Evolutionary conservation across 2,329 filamentous ascomycete species (phyloP).

Genomic region (Colletotrichum siamense): DNA sequence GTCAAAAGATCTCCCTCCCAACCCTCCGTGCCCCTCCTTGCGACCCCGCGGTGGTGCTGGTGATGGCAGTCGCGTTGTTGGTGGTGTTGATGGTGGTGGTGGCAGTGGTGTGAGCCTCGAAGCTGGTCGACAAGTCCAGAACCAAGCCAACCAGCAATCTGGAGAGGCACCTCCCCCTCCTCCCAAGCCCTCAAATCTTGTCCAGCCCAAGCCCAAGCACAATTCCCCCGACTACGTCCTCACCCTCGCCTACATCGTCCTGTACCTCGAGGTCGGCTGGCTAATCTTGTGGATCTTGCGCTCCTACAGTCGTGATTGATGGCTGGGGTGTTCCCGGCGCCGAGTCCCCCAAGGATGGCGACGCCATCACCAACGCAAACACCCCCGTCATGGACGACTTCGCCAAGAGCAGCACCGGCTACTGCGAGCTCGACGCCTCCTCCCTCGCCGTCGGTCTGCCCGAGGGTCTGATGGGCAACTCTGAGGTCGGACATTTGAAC

Average conservation of each 20-base stretch:
- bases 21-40: slow-evolving; percentile 26
- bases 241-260: slow-evolving; percentile 47
- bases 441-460: slow-evolving; percentile 95
- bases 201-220: neutral
- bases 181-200: slow-evolving; percentile 4
- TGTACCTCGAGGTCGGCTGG: slow-evolving; percentile 64
- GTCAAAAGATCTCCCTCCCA: slow-evolving; percentile 42
- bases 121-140: neutral
- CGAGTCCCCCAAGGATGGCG: slow-evolving; percentile 83
- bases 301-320: slow-evolving; percentile 88
- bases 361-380: slow-evolving; percentile 92
- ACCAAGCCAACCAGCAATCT: neutral
- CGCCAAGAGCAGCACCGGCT: slow-evolving; percentile 81
- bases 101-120: neutral
- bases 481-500: slow-evolving; percentile 97
- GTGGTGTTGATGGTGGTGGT: neutral
- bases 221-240: slow-evolving; percentile 24
- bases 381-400: slow-evolving; percentile 96
- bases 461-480: slow-evolving; percentile 98
- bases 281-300: slow-evolving; percentile 62
- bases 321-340: slow-evolving; percentile 92
- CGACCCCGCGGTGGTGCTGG: slow-evolving; percentile 13
- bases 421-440: slow-evolving; percentile 92
- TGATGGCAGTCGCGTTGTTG: neutral
- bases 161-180: neutral